Evolutionary conservation across 1,284 basidiomycete species (phyloP).

Genomic region (Marasmius tenuissimus): DNA sequence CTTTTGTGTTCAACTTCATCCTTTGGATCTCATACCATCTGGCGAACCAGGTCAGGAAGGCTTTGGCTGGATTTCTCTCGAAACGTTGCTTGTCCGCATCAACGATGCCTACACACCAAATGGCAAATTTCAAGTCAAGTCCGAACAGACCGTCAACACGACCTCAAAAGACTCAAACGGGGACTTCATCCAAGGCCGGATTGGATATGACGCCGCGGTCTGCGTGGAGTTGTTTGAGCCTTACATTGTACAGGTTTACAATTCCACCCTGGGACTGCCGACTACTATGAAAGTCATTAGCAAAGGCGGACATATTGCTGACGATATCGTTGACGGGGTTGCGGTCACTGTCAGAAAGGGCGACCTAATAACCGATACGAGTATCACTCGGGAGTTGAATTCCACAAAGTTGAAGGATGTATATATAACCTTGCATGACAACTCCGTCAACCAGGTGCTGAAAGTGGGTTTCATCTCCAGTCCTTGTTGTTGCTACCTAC

Average conservation of each 20-base stretch:
- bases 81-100: constrained; percentile 37
- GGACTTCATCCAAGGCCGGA: constrained; percentile 27
- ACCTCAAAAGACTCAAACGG: neutral
- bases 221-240: constrained; percentile 43
- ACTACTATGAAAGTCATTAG: constrained; percentile 28
- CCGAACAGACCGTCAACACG: neutral
- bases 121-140: constrained; percentile 27
- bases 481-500: neutral
- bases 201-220: constrained; percentile 41
- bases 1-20: neutral
- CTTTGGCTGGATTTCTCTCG: constrained; percentile 35
- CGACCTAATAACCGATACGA: constrained; percentile 17
- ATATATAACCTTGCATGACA: constrained; percentile 34
- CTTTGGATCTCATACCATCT: neutral
- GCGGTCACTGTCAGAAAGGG: constrained; percentile 14
- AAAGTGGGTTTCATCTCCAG: constrained; percentile 25
- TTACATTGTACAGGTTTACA: constrained; percentile 41
- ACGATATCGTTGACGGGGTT: constrained; percentile 12
- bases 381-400: constrained; percentile 25
- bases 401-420: constrained; percentile 26
- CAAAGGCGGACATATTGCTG: constrained; percentile 22
- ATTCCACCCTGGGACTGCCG: constrained; percentile 30
- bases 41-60: constrained; percentile 24
- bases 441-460: constrained; percentile 38
- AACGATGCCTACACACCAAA: constrained; percentile 37